Evolutionary conservation across 371 early-diverging fungal species (phyloP).

Genomic region (Mortierella sp.): DNA sequence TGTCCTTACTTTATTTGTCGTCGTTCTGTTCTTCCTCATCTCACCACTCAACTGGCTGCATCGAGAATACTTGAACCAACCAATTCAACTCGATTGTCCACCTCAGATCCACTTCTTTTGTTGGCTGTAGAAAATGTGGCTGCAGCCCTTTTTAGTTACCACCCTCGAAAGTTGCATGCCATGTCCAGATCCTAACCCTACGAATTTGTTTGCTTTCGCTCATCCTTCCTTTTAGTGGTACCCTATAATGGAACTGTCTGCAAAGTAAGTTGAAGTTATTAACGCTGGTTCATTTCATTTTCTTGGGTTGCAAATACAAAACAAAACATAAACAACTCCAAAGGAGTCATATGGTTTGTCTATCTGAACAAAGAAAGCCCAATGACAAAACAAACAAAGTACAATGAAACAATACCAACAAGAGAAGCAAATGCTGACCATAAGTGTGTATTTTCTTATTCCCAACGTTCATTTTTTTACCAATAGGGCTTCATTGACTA

Average conservation of each 20-base stretch:
- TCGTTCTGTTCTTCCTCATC: not conserved
- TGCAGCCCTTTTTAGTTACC: not conserved
- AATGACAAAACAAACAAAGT: not conserved
- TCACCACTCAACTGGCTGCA: not conserved
- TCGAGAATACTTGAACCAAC: not conserved
- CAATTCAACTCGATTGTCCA: not conserved
- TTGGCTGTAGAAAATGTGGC: not conserved
- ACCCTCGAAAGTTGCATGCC: not conserved
- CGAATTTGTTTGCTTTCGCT: not conserved
- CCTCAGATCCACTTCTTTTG: not conserved
- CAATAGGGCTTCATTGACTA: slow-evolving; percentile 51
- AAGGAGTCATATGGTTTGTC: not conserved
- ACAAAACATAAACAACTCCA: not conserved
- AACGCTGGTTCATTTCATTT: slow-evolving; percentile 5
- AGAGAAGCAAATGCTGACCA: not conserved
- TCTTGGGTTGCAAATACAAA: not conserved
- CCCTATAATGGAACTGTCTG: slow-evolving; percentile 49
- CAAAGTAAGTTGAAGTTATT: slow-evolving; percentile 31
- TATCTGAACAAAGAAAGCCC: not conserved
- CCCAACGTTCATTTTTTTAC: not conserved
- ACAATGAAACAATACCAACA: no score
- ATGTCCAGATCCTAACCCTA: not conserved
- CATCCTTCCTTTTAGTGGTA: slow-evolving; percentile 28
- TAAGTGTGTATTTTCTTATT: not conserved
- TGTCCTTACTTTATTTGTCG: not conserved